Conservation (phyloP, 2,329 filamentous ascomycete species). For the Nemania serpens region DNA sequence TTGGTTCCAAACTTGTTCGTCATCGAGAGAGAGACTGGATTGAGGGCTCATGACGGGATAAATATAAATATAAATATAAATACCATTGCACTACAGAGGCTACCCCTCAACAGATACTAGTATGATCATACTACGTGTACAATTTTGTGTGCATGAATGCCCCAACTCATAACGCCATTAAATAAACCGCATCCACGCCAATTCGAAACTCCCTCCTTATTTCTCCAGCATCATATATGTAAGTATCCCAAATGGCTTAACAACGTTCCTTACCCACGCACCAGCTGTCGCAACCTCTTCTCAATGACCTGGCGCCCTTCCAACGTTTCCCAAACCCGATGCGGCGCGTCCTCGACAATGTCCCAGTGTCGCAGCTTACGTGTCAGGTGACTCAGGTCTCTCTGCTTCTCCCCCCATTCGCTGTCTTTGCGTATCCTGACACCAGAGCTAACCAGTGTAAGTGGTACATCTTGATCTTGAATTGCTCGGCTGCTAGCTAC, state of each 20-base stretch:
- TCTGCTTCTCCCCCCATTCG: constrained; percentile 83
- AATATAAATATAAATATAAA: too few species aligned
- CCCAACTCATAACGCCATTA: constrained; percentile 2
- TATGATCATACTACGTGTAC: background rate
- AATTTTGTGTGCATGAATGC: constrained; percentile 5
- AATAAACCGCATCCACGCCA: background rate
- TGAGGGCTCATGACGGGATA: too few species aligned
- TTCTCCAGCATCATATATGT: too few species aligned
- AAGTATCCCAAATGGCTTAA: too few species aligned
- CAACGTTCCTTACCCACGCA: constrained; percentile 43
- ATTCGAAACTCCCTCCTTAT: background rate
- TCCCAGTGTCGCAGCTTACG: constrained; percentile 82
- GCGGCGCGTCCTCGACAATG: constrained; percentile 80
- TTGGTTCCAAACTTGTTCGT: too few species aligned
- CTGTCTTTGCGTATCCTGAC: constrained; percentile 67
- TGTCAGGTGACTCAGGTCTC: constrained; percentile 81
- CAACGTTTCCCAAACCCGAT: constrained; percentile 80
- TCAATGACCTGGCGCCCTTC: constrained; percentile 78
- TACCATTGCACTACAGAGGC: too few species aligned
- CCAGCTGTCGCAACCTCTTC: constrained; percentile 73
- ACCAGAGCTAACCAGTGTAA: constrained; percentile 84
- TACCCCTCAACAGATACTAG: background rate
- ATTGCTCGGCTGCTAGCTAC: constrained; percentile 78
- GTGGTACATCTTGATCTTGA: constrained; percentile 73
- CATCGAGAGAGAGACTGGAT: too few species aligned